phyloP scores from a whole-genome alignment of 352 stramenopile species.

The Phytophthora sp. region DNA sequence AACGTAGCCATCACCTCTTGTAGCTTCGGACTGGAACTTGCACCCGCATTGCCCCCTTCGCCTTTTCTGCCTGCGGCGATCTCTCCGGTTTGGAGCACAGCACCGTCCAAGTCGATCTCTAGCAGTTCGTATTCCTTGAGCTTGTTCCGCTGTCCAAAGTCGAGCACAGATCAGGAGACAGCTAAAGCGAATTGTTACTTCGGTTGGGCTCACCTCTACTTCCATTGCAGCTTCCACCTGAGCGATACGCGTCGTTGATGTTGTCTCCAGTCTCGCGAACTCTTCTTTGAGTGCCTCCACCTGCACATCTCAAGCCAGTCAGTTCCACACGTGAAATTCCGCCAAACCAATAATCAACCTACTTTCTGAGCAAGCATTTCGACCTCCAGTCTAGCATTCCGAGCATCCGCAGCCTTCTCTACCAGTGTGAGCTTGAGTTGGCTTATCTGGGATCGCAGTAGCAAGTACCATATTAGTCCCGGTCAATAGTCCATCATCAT shows the following conservation, averaged over 20 bases:
- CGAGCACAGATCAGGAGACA: not conserved
- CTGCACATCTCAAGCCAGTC: conserved; percentile 28
- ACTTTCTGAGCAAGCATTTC: conserved; percentile 84
- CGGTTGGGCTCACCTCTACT: conserved; percentile 41
- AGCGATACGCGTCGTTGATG: conserved; percentile 62
- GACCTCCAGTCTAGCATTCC: conserved; percentile 46
- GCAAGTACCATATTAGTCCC: not conserved
- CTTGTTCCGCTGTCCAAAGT: conserved; percentile 48
- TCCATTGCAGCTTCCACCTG: conserved; percentile 64
- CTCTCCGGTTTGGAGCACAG: conserved; percentile 66
- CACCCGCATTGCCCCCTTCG: not conserved
- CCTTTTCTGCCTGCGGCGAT: conserved; percentile 22
- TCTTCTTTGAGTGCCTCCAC: conserved; percentile 73
- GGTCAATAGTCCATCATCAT: not conserved
- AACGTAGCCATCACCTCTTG: conserved; percentile 67
- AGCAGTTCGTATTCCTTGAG: conserved; percentile 78
- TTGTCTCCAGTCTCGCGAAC: conserved; percentile 71
- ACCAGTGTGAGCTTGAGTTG: conserved; percentile 69
- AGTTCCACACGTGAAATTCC: not conserved
- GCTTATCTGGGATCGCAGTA: conserved; percentile 44
- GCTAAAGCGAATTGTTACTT: not conserved
- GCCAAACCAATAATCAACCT: not conserved
- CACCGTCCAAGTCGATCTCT: conserved; percentile 75
- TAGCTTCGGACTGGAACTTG: conserved; percentile 24
- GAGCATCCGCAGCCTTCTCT: conserved; percentile 49